Evolutionary conservation across 495 filamentous ascomycete species (phyloP), one percentile per base, ranked within the genome.

Genomic region (Aspergillus taichungensis): DNA sequence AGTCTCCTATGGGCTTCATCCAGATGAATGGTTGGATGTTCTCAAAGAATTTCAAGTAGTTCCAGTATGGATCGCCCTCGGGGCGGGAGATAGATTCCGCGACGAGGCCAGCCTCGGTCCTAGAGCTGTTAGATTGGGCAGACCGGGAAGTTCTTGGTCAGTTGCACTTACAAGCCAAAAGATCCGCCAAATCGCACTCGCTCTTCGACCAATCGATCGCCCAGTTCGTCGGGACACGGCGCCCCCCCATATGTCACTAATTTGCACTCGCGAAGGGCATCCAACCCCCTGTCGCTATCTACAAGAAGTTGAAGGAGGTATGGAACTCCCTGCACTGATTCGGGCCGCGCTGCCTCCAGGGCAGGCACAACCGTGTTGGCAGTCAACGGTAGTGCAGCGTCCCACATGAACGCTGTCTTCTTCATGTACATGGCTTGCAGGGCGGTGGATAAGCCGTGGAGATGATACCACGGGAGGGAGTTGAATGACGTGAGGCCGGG

Each of bases 171-270:
- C 73, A 73, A 55, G 43, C 78, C 78, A 51, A 76, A 75, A 5
- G 69, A 65, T 6, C 67, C 67, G 7, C 68, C 64, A 29, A 82
- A 63, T 8, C 61, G 63, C 1, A 82, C 66, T 6, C 71, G 69
- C 28, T 68, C 65, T 1, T 56, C 47, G 12, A 78, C 66, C 2
- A 82, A 53, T 18, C 58, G 54, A 56, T 80, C 66, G 0, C 78
- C 78, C n/a, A 81, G 57, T 33, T 77, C 75, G 44, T 82, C 75
- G 0, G 78, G 77, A 43, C 72, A 76, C 5, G 65, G 63, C 1
- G 74, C 72, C 18, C 76, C 77, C 3, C 73, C 73, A 30, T 68
- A 74, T 0, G 70, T 66, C 29, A 82, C 71, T 12, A 64, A 52
- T 28, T 71, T 61, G 52, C 70, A 75, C 7, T 44, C 47, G 8